A percentile compares a stretch with the other conserved stretches of the same genome.
phyloP scores from a whole-genome alignment of 1,284 basidiomycete species.

The Leccinum huronense region DNA sequence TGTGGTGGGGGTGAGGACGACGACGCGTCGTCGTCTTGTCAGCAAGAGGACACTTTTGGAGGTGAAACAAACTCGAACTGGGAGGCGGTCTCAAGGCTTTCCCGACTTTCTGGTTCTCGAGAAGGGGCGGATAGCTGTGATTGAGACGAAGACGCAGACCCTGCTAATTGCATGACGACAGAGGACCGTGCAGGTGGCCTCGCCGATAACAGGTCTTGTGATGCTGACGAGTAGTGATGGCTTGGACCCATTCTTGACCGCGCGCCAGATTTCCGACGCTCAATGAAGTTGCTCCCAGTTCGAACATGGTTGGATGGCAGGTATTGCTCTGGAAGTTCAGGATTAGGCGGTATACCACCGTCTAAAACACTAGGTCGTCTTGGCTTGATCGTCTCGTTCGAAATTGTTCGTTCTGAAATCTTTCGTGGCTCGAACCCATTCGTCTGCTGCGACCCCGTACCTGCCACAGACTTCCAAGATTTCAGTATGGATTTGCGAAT shows the following conservation, averaged over 20 bases:
- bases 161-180: conserved; percentile 23
- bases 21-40: too few relatives aligned
- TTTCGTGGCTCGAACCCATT: conserved; percentile 34
- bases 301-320: conserved; percentile 34
- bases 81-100: too few relatives aligned
- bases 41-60: conserved; percentile 15
- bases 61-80: conserved; percentile 28
- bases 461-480: conserved; percentile 49
- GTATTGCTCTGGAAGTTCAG: conserved; percentile 43
- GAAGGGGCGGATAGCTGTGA: conserved; percentile 23
- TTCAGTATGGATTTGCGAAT: conserved; percentile 72
- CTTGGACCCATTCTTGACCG: conserved; percentile 25
- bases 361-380: conserved; percentile 44
- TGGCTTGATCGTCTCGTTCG: conserved; percentile 34
- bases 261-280: conserved; percentile 28
- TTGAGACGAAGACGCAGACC: conserved; percentile 33
- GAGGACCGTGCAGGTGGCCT: conserved; percentile 14
- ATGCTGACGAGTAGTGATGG: conserved; percentile 29
- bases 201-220: conserved; percentile 30
- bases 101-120: too few relatives aligned
- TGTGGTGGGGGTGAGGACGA: too few relatives aligned
- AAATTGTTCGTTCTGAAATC: conserved; percentile 33
- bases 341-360: conserved; percentile 42
- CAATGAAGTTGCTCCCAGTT: conserved; percentile 36
- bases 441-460: conserved; percentile 29